Conservation (phyloP, 2,329 filamentous ascomycete genomes). For the Alternaria ethzedia region DNA sequence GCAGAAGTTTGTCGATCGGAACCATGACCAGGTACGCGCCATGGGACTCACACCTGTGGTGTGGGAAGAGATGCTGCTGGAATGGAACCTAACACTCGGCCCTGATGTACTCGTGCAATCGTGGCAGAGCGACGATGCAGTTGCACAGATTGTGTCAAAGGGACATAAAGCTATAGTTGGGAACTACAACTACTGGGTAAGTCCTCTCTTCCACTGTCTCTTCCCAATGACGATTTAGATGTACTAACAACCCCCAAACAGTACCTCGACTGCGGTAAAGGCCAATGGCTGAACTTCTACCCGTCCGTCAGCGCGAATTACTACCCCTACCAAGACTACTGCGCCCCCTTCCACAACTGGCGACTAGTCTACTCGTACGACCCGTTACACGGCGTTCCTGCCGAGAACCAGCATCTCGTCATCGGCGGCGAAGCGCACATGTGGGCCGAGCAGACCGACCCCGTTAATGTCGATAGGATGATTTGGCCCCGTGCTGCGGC, state of each 20-base stretch:
- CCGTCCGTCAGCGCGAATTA: constrained; percentile 59
- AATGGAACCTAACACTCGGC: constrained; percentile 78
- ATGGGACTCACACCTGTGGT: constrained; percentile 75
- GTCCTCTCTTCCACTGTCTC: too few relatives aligned
- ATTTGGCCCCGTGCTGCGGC: constrained; percentile 80
- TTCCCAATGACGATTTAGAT: too few relatives aligned
- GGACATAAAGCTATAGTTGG: constrained; percentile 77
- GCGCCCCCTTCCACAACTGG: constrained; percentile 81
- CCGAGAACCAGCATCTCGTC: constrained; percentile 69
- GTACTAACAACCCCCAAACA: constrained; percentile 37
- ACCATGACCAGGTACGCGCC: constrained; percentile 68
- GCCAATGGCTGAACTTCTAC: constrained; percentile 76
- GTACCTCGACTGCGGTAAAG: constrained; percentile 85
- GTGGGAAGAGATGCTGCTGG: constrained; percentile 85
- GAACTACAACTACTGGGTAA: constrained; percentile 78
- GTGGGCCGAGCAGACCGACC: constrained; percentile 81
- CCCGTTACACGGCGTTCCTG: constrained; percentile 69
- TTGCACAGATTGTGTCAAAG: constrained; percentile 64
- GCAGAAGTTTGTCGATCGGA: constrained; percentile 76
- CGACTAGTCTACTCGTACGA: constrained; percentile 80
- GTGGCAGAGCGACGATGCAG: constrained; percentile 71
- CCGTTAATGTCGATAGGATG: constrained; percentile 74
- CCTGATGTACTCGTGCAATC: constrained; percentile 77
- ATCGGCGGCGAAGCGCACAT: constrained; percentile 79
- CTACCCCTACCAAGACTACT: constrained; percentile 83